A percentile compares a stretch with the other conserved stretches of the same genome.
phyloP scores from a whole-genome alignment of 2,329 filamentous ascomycete genomes.

The Monosporascus sp. region DNA sequence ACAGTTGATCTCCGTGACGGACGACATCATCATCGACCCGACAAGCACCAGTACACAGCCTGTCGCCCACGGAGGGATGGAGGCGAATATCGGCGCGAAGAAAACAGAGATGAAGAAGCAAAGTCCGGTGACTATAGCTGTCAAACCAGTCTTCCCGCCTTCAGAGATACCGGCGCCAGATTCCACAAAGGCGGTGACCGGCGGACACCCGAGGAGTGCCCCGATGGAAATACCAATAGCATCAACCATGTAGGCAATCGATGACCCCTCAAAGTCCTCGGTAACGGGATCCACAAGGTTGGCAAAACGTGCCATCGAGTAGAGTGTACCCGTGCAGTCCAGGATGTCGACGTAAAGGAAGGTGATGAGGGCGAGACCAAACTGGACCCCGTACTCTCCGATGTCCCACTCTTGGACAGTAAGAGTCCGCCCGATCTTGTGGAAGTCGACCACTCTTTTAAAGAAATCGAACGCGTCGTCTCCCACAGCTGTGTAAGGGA shows the following conservation, averaged over 20 bases:
- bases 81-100: slow-evolving; percentile 86
- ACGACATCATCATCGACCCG: slow-evolving; percentile 78
- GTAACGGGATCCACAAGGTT: slow-evolving; percentile 75
- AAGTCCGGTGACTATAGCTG: slow-evolving; percentile 69
- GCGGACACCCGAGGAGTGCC: slow-evolving; percentile 69
- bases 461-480: slow-evolving; percentile 77
- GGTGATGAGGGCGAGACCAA: slow-evolving; percentile 77
- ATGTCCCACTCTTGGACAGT: slow-evolving; percentile 72
- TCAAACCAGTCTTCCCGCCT: slow-evolving; percentile 80
- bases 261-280: slow-evolving; percentile 82
- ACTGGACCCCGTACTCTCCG: slow-evolving; percentile 63
- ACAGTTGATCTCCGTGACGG: slow-evolving; percentile 85
- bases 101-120: slow-evolving; percentile 86
- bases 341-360: slow-evolving; percentile 90
- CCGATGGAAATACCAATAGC: slow-evolving; percentile 75
- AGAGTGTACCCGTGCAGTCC: slow-evolving; percentile 79
- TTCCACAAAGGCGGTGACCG: slow-evolving; percentile 83
- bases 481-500: slow-evolving; percentile 66
- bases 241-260: slow-evolving; percentile 78
- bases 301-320: slow-evolving; percentile 83
- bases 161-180: slow-evolving; percentile 87
- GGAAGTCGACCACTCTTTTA: slow-evolving; percentile 80
- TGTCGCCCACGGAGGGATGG: slow-evolving; percentile 84
- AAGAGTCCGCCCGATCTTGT: slow-evolving; percentile 65
- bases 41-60: slow-evolving; percentile 84